phyloP scores from a whole-genome alignment of 345 rosid species.

The Reutealis trisperma region DNA sequence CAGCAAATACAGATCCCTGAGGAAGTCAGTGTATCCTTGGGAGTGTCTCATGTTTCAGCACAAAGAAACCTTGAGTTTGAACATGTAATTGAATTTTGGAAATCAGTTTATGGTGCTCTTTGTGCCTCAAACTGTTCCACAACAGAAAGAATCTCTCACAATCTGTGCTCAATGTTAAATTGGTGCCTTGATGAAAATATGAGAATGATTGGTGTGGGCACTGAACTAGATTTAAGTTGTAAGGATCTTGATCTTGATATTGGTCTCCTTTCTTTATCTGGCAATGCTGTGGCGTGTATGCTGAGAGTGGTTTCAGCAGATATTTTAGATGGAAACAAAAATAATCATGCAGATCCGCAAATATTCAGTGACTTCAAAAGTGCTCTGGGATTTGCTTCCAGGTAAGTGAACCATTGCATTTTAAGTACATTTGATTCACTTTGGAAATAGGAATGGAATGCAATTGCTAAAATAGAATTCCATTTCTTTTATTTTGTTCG shows the following conservation, averaged over 20 bases:
- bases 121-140: conserved; percentile 22
- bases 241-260: conserved; percentile 21
- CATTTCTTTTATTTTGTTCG: too few relatives aligned
- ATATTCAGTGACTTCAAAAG: conserved; percentile 7
- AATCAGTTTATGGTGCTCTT: conserved; percentile 42
- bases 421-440: neutral
- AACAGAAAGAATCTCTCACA: conserved; percentile 28
- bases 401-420: conserved; percentile 31
- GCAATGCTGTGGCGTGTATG: conserved; percentile 36
- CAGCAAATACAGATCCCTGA: conserved; percentile 6
- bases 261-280: conserved; percentile 30
- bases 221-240: conserved; percentile 24
- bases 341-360: conserved; percentile 8
- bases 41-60: conserved; percentile 22
- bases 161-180: conserved; percentile 36
- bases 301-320: conserved; percentile 37
- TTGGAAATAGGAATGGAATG: too few relatives aligned
- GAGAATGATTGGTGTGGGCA: conserved; percentile 20
- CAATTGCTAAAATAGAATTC: too few relatives aligned
- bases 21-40: conserved; percentile 20
- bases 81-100: conserved; percentile 45
- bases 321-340: conserved; percentile 17
- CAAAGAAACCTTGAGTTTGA: conserved; percentile 33
- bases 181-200: conserved; percentile 27
- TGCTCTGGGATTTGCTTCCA: conserved; percentile 39